Base-by-base conservation (phyloP, 495 filamentous ascomycete genomes). In the Neurospora sp. region DNA sequence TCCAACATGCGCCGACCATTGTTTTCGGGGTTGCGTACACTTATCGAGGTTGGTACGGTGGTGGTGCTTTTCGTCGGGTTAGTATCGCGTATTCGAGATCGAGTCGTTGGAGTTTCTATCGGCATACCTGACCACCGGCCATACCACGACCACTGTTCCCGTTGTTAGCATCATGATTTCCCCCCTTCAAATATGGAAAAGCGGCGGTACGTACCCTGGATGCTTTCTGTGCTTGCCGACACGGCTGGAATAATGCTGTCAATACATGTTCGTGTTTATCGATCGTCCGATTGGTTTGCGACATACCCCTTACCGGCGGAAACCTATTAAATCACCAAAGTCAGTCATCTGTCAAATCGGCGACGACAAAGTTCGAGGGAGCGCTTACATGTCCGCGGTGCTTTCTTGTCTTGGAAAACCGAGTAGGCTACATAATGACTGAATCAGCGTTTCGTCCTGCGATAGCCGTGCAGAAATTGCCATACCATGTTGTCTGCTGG, bases 301-400 rank as follows among this genome's bases (percentile, higher is more conserved):
- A 78, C 79, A 69, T 80, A 80, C 79, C 79, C 79, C 78, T 80
- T 80, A 80, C 79, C 79, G 78, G 79, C 79, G 79, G 79, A 79
- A 76, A 80, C 79, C 79, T 80, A 69, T 8, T n/a, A 71, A 37
- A 70, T 39, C 22, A 75, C 69, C 31, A 73, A 14, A 73, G 78
- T 80, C 74, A 80, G 79, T 68, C 72, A 73, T 73, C 72, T 37
- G 40, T 70, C 44, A n/a, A 42, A 31, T 10, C 53, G 70, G 59
- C 38, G 18, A 27, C 40, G 9, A 31, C 45, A 61, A 61, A 65
- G 70, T 65, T 70, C 44, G 72, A 69, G 69, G 68, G 53, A 45
- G 41, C n/a, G 71, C 79, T 35, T 79, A 80, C 79, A 78, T 80
- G 79, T 77, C 79, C 79, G 79, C 79, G 79, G 78, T 80, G 79